phyloP scores from a whole-genome alignment of 305 asterid genomes.

The Fraxinus albicans region DNA sequence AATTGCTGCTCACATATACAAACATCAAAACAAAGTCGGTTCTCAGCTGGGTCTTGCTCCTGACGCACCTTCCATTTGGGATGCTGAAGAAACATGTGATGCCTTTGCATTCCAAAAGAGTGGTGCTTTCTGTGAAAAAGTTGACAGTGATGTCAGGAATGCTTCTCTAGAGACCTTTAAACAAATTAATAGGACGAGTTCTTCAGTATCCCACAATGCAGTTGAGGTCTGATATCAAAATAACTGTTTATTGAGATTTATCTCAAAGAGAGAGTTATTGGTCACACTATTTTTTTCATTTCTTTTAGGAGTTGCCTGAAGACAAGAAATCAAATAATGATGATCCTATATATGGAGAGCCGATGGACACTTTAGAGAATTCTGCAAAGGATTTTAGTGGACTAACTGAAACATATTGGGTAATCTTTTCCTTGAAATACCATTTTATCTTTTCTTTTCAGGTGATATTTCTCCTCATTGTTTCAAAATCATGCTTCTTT shows the following conservation, averaged over 20 bases:
- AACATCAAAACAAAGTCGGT: slow-evolving; percentile 59
- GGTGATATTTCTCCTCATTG: background rate
- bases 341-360: slow-evolving; percentile 35
- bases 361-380: slow-evolving; percentile 38
- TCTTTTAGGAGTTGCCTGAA: slow-evolving; percentile 51
- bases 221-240: slow-evolving; percentile 50
- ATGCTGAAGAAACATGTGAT: slow-evolving; percentile 96
- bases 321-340: slow-evolving; percentile 36
- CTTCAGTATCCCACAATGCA: slow-evolving; percentile 36
- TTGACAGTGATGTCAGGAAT: slow-evolving; percentile 27
- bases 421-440: slow-evolving; percentile 36
- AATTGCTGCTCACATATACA: slow-evolving; percentile 86
- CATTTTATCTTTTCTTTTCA: slow-evolving; percentile 11
- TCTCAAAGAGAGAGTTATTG: slow-evolving; percentile 11
- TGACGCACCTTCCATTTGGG: slow-evolving; percentile 74
- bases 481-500: background rate
- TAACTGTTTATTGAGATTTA: background rate
- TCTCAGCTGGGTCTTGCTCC: slow-evolving; percentile 43
- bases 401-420: slow-evolving; percentile 88
- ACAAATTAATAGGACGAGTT: slow-evolving; percentile 35
- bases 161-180: slow-evolving; percentile 30
- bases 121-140: slow-evolving; percentile 32
- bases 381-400: slow-evolving; percentile 56
- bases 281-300: slow-evolving; percentile 21
- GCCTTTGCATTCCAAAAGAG: slow-evolving; percentile 73